These are phyloP conservation scores for Phytophthora syringae DNA, from an alignment of 352 stramenopile genomes.

Conservation along the genomic window DNA sequence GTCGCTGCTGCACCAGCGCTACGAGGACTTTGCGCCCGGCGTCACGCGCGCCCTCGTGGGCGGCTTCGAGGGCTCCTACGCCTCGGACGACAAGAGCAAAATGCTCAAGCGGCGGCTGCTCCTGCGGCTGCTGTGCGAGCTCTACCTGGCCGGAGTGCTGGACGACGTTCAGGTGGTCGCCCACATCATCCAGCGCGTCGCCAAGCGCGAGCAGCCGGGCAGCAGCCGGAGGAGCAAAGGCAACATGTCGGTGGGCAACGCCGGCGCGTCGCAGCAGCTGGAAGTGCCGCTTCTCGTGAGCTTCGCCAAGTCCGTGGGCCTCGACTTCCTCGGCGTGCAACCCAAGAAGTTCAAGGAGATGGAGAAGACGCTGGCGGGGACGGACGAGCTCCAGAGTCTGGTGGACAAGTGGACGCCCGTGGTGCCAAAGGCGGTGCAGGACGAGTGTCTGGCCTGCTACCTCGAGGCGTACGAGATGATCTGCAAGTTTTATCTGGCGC, in stretches of 20 bases:
- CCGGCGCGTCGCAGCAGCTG: conserved; percentile 54
- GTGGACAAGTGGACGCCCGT: conserved; percentile 46
- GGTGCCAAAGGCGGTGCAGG: conserved; percentile 70
- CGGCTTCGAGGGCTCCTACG: conserved; percentile 64
- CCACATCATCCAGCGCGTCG: conserved; percentile 85
- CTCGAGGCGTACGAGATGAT: conserved; percentile 91
- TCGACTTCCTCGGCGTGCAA: conserved; percentile 87
- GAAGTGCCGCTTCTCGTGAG: conserved; percentile 95
- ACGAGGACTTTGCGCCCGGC: conserved; percentile 85
- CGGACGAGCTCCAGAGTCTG: conserved; percentile 51
- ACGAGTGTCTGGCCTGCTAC: conserved; percentile 80
- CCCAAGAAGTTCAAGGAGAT: conserved; percentile 75
- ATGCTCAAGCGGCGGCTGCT: conserved; percentile 77
- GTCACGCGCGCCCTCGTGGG: conserved; percentile 64
- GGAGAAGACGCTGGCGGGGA: conserved; percentile 36
- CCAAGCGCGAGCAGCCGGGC: conserved; percentile 50
- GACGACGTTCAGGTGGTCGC: conserved; percentile 76
- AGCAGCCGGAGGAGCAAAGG: conserved; percentile 38
- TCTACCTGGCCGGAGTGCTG: conserved; percentile 83
- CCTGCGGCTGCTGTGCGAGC: conserved; percentile 83
- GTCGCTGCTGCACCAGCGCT: conserved; percentile 92
- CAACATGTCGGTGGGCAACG: conserved; percentile 41
- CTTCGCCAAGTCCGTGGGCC: conserved; percentile 93
- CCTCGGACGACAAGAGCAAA: conserved; percentile 75
- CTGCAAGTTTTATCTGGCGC: conserved; percentile 89